Conservation (phyloP, 2,329 filamentous ascomycete genomes). For the Neopestalotiopsis clavispora region DNA sequence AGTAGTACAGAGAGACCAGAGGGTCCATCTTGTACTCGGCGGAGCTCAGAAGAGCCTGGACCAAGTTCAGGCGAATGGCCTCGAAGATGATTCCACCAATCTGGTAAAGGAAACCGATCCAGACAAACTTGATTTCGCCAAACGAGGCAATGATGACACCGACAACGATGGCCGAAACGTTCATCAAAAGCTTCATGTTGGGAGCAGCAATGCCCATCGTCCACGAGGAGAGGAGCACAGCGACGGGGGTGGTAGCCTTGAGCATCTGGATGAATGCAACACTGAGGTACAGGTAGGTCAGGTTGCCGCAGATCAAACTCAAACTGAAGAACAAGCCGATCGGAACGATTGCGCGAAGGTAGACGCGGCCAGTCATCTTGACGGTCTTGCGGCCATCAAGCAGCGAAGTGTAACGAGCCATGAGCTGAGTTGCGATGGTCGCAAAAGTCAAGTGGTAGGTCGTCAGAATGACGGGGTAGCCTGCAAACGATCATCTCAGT, state of each 20-base stretch:
- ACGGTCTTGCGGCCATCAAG: constrained; percentile 95
- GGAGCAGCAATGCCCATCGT: constrained; percentile 81
- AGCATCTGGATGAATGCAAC: constrained; percentile 99
- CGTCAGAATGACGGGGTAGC: constrained; percentile 80
- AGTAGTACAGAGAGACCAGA: constrained; percentile 88
- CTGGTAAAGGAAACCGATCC: constrained; percentile 81
- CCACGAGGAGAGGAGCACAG: constrained; percentile 90
- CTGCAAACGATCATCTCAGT: constrained; percentile 45
- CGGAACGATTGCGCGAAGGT: constrained; percentile 90
- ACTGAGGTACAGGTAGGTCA: constrained; percentile 93
- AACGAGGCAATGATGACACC: constrained; percentile 94
- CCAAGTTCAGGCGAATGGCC: constrained; percentile 82
- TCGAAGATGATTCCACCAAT: constrained; percentile 80
- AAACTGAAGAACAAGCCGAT: constrained; percentile 96
- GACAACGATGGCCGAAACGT: constrained; percentile 92
- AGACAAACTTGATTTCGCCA: constrained; percentile 92
- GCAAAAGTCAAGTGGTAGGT: constrained; percentile 96
- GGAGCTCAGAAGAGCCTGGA: constrained; percentile 80
- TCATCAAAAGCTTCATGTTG: constrained; percentile 85
- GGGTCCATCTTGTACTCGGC: constrained; percentile 93
- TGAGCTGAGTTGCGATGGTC: constrained; percentile 90
- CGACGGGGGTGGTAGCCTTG: constrained; percentile 96
- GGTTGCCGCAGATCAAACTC: constrained; percentile 94
- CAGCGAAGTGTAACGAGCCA: constrained; percentile 86
- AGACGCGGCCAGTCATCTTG: constrained; percentile 95